Base-by-base conservation (phyloP, 1,139 yeast species). In the Scheffersomyces insectosa region DNA sequence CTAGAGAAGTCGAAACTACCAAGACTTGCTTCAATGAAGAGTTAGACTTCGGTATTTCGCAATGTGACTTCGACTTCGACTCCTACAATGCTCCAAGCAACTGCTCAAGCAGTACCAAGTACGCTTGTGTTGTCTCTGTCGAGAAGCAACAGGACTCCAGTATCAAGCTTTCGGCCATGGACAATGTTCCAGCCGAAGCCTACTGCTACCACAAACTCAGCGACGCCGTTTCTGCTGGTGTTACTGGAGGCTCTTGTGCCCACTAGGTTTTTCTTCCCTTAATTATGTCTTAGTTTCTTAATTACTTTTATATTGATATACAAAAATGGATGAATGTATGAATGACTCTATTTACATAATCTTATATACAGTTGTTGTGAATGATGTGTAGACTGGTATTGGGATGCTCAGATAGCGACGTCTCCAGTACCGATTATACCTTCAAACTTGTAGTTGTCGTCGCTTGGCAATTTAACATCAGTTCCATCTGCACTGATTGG, bases 381-480 rank as follows among this genome's bases (percentile, higher is more conserved):
- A 20, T 20, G 25, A 20, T 20, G 25, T 20, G 25, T 20, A 20
- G 34, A 31, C 34, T 31, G 20, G 20, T 14, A 50, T 32, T 29
- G 23, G 28, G 20, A 12, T 36, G 35, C 37, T 25, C 48, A 74
- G 50, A 73, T 70, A 43, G 78, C 75, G 42, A 79, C 78, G 61
- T 80, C 84, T 48, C 85, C 85, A 47, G 61, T 64, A 43, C 81
- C 84, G 42, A 79, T 70, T 45, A 74, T 68, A 41, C 81, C 79
- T 56, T 72, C 78, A 39, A 65, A 68, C 43, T 67, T 65, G 58
- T 72, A 72, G 42, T 62, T 58, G 34, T 58, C 60, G 54, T 84
- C 89, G 60, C 89, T 82, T 42, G 95, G 93, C 39, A 79, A 68
- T 40, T 69, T 69, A 27, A 76, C 73, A 12, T 59, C 63, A 38